phyloP scores from a whole-genome alignment of 2,329 filamentous ascomycete species.

The Sarocladium brachiariae region DNA sequence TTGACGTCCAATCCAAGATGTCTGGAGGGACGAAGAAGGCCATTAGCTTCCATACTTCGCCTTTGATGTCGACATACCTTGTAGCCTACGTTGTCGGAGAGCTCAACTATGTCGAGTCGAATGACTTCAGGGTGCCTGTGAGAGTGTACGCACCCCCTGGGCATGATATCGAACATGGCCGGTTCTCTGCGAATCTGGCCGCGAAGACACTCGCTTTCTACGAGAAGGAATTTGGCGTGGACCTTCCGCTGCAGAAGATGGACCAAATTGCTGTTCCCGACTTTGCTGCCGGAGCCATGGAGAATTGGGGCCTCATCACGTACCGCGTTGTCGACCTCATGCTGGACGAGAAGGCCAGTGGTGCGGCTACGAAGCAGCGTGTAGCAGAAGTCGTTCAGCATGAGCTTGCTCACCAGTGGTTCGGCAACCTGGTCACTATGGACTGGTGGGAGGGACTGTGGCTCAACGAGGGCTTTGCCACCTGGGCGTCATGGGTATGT shows the following conservation, averaged over 20 bases:
- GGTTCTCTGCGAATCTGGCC: constrained; percentile 83
- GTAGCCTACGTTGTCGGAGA: constrained; percentile 91
- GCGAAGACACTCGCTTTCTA: constrained; percentile 90
- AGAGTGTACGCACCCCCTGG: constrained; percentile 91
- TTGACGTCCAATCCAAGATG: constrained; percentile 60
- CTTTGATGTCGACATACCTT: constrained; percentile 93
- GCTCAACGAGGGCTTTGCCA: constrained; percentile 89
- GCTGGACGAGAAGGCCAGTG: constrained; percentile 84
- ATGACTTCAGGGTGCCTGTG: constrained; percentile 83
- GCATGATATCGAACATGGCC: constrained; percentile 82
- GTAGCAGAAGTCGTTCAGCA: constrained; percentile 96
- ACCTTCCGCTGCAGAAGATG: constrained; percentile 44
- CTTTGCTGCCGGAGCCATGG: constrained; percentile 93
- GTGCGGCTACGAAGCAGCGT: constrained; percentile 82
- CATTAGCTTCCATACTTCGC: constrained; percentile 87
- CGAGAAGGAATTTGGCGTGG: constrained; percentile 84
- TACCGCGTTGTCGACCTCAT: constrained; percentile 81
- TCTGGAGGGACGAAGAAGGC: constrained; percentile 55
- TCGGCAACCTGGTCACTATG: constrained; percentile 96
- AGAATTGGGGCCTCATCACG: constrained; percentile 96
- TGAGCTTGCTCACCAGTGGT: constrained; percentile 96
- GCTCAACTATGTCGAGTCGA: constrained; percentile 88
- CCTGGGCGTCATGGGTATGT: constrained; percentile 30
- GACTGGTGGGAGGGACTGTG: constrained; percentile 97
- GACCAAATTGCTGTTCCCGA: constrained; percentile 88